These are phyloP conservation scores for Ogataea methanolica DNA, from an alignment of 805 yeast genomes.

Conservation along the genomic window DNA sequence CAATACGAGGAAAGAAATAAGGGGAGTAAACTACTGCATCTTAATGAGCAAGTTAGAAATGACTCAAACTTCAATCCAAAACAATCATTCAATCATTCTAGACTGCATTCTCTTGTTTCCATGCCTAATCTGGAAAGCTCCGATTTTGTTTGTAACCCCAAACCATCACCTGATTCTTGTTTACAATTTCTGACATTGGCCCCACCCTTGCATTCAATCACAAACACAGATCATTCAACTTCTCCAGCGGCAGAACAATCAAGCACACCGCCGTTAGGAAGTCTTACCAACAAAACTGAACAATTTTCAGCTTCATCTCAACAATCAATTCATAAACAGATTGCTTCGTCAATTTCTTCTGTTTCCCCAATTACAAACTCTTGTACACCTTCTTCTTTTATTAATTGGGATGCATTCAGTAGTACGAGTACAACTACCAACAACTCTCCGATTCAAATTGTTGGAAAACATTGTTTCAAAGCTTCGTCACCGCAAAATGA, in stretches of 20 bases:
- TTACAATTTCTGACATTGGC: neutral
- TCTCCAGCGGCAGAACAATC: neutral
- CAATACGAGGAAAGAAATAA: neutral
- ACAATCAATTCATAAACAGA: constrained; percentile 6
- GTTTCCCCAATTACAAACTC: constrained; percentile 13
- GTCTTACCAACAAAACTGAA: neutral
- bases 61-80: neutral
- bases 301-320: constrained; percentile 11
- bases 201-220: neutral
- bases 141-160: neutral
- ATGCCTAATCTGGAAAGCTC: constrained; percentile 13
- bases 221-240: constrained; percentile 6
- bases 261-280: neutral
- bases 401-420: constrained; percentile 8
- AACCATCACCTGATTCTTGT: constrained; percentile 1
- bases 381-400: constrained; percentile 20
- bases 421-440: neutral
- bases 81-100: neutral
- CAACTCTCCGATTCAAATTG: neutral
- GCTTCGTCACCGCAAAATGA: neutral
- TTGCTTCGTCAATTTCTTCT: constrained; percentile 13
- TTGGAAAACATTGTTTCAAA: too few relatives aligned
- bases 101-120: constrained; percentile 3
- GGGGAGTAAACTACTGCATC: neutral
- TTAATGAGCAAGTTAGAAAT: neutral